phyloP scores from a whole-genome alignment of 208 protist genomes.

The Leishmania tarentolae region DNA sequence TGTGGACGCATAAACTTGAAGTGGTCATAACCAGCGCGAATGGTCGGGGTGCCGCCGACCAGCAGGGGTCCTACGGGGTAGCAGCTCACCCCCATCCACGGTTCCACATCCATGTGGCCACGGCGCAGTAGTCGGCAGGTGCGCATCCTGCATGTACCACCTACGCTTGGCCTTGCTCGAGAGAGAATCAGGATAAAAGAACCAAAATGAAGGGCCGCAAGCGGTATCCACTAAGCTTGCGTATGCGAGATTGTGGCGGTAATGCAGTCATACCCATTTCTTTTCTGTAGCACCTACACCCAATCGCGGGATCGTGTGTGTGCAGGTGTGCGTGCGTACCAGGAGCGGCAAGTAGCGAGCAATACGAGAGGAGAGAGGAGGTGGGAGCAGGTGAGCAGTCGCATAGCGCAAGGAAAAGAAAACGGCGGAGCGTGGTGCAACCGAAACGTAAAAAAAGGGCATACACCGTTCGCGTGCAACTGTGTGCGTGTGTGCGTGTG shows the following conservation, averaged over 20 bases:
- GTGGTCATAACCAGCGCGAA: constrained; percentile 77
- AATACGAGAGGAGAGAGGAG: not conserved
- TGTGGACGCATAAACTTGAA: constrained; percentile 64
- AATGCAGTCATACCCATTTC: not conserved
- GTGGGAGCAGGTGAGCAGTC: not conserved
- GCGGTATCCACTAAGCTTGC: not conserved
- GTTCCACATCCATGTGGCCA: constrained; percentile 61
- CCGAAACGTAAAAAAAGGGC: not conserved
- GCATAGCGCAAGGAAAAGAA: not conserved
- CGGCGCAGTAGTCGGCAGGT: constrained; percentile 39
- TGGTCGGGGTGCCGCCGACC: constrained; percentile 52
- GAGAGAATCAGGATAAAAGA: constrained; percentile 1
- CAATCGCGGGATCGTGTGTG: not conserved
- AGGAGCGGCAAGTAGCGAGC: not conserved
- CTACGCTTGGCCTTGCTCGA: not conserved
- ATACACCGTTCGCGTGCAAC: not conserved
- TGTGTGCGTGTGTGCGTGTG: constrained; percentile 1
- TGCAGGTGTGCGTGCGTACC: not conserved
- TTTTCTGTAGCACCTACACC: not conserved
- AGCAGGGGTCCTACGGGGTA: constrained; percentile 68
- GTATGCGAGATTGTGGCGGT: not conserved
- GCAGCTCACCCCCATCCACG: constrained; percentile 82
- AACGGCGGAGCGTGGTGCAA: not conserved
- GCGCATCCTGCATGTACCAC: constrained; percentile 17
- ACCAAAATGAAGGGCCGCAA: not conserved